Evolutionary conservation across 2,329 filamentous ascomycete genomes (phyloP), one percentile per base, ranked within the genome.

Genomic region (Aspergillus clavatus): DNA sequence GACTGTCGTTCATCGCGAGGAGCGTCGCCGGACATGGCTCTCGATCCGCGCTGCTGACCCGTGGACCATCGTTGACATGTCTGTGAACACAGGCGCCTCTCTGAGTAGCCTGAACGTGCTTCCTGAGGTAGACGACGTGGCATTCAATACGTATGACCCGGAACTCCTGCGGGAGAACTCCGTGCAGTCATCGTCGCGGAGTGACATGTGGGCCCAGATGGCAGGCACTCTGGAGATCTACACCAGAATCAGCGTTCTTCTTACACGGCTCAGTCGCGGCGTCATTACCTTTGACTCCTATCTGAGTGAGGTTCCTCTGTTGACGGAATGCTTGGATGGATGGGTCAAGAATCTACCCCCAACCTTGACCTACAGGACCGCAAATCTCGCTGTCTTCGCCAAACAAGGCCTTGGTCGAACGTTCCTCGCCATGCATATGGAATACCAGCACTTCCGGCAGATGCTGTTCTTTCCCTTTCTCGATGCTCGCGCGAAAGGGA

Each of bases 391-490:
- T 14, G 45, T 43, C 12, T 42, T 52, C 7, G 48, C 46, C 1
- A 47, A 40, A 14, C 44, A 50, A 31, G 23, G 46, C 1, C 49
- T 58, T 28, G 53, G 56, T 4, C 45, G 51, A 31, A 56, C 52
- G 0, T 58, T 56, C 22, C 35, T 58, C 7, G 43, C 53, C 6
- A 58, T 58, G 55, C 55, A 58, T 40, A 54, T 58, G 37, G 53
- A 49, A 1, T 53, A 47, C 38, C 47, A 54, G 18, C 55, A 57
- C 28, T 55, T 58, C 23, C 47, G 46, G 5, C 54, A 58, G 27
- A 56, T 58, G 47, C 48, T 58, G 4, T 50, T 54, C 19, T 58
- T 57, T 23, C 56, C 54, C 2, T 57, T 56, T 12, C 42, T 58
- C 2, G 43, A 54, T 18, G 43, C 51, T 3, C 46, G 37, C n/a